These are phyloP conservation scores for Dicorynia guianensis DNA, from an alignment of 306 rosid genomes.

Conservation along the genomic window DNA sequence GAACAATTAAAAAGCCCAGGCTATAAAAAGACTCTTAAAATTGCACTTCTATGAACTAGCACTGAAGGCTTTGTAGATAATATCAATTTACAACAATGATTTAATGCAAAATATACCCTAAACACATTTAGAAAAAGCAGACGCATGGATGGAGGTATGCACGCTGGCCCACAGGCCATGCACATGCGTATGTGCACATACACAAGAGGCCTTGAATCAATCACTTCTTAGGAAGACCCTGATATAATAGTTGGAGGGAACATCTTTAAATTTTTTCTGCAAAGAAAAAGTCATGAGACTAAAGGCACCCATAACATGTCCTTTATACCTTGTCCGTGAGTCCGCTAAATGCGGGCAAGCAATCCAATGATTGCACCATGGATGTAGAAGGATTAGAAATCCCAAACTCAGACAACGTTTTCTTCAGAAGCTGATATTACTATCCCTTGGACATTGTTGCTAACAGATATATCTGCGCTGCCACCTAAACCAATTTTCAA, in stretches of 20 bases:
- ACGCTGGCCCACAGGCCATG: conserved; percentile 26
- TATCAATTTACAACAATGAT: conserved; percentile 38
- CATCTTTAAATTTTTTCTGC: conserved; percentile 29
- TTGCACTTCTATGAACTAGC: not conserved
- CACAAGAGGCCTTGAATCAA: conserved; percentile 26
- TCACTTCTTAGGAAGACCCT: conserved; percentile 36
- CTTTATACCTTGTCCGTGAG: conserved; percentile 61
- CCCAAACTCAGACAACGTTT: conserved; percentile 41
- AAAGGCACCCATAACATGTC: conserved; percentile 39
- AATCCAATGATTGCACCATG: conserved; percentile 50
- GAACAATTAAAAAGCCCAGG: conserved; percentile 25
- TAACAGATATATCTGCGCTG: conserved; percentile 42
- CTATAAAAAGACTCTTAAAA: conserved; percentile 31
- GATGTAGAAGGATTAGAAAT: conserved; percentile 46
- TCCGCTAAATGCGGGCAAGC: conserved; percentile 44
- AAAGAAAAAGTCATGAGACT: conserved; percentile 36
- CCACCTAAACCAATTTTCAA: conserved; percentile 42
- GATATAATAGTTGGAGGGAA: conserved; percentile 14
- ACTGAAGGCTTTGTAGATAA: conserved; percentile 32
- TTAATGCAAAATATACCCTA: conserved; percentile 38
- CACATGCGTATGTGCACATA: not conserved
- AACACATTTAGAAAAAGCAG: conserved; percentile 29
- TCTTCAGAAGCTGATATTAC: conserved; percentile 46
- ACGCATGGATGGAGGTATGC: conserved; percentile 8
- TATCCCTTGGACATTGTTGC: conserved; percentile 43